phyloP scores from a whole-genome alignment of 176 grass and related monocot genomes.

The Hyparrhenia diplandra region DNA sequence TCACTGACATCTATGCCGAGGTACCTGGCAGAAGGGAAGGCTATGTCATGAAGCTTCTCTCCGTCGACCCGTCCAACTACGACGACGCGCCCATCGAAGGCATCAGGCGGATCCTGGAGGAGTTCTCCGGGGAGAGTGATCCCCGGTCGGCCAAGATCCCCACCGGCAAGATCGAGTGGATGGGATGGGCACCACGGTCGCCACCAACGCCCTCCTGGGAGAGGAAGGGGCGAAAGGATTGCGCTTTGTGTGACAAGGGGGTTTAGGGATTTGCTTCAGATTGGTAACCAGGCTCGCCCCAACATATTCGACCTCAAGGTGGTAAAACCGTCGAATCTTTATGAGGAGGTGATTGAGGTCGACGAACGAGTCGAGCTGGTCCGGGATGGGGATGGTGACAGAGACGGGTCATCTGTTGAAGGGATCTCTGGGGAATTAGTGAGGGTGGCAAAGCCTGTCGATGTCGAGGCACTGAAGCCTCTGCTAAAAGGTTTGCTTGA shows the following conservation, averaged over 20 bases:
- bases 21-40: constrained; percentile 59
- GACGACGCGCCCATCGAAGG: constrained; percentile 91
- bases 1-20: constrained; percentile 95
- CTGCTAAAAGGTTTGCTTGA: constrained; percentile 70
- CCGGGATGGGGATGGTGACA: constrained; percentile 40
- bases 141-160: constrained; percentile 77
- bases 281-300: constrained; percentile 84
- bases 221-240: constrained; percentile 84
- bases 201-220: constrained; percentile 88
- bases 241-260: constrained; percentile 80
- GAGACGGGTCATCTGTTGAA: constrained; percentile 35
- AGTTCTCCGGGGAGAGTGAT: constrained; percentile 62
- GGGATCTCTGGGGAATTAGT: constrained; percentile 83
- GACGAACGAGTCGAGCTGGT: constrained; percentile 79
- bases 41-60: constrained; percentile 78
- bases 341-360: constrained; percentile 93
- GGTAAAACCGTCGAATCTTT: constrained; percentile 74
- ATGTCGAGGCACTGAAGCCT: constrained; percentile 54
- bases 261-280: constrained; percentile 89
- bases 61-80: constrained; percentile 91
- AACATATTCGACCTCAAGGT: constrained; percentile 92
- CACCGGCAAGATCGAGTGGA: constrained; percentile 81
- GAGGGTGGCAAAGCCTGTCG: constrained; percentile 61
- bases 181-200: constrained; percentile 99
- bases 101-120: constrained; percentile 78